These are phyloP conservation scores for Tremella fuciformis DNA, from an alignment of 768 basidiomycete genomes.

Conservation along the genomic window DNA sequence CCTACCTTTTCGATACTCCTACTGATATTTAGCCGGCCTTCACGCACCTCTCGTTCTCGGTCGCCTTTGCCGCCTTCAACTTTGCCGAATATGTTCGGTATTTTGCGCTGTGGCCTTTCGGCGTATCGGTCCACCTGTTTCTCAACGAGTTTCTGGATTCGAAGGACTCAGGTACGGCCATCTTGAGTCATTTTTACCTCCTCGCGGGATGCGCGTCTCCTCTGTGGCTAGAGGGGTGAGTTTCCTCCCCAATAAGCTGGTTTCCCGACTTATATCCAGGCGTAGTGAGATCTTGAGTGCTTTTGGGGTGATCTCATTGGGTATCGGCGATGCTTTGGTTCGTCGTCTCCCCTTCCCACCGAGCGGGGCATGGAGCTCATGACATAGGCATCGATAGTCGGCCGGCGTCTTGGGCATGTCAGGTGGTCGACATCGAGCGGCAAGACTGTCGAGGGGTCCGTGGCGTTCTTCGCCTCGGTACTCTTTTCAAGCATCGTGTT, in stretches of 20 bases:
- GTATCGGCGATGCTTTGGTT: constrained; percentile 90
- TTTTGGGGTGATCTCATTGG: constrained; percentile 83
- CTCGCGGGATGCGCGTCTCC: constrained; percentile 91
- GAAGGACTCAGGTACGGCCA: constrained; percentile 91
- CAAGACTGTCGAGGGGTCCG: constrained; percentile 89
- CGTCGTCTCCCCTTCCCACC: constrained; percentile 42
- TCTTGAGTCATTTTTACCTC: constrained; percentile 95
- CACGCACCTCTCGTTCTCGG: constrained; percentile 88
- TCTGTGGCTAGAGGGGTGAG: constrained; percentile 91
- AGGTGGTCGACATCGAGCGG: constrained; percentile 79
- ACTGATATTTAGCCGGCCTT: constrained; percentile 74
- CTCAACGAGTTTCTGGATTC: constrained; percentile 96
- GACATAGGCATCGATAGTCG: constrained; percentile 83
- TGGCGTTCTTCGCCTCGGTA: constrained; percentile 73
- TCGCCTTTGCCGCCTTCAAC: constrained; percentile 88
- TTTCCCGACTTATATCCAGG: constrained; percentile 12
- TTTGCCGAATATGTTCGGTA: constrained; percentile 98
- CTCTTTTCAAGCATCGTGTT: constrained; percentile 68
- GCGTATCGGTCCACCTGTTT: constrained; percentile 87
- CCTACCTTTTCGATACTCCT: neutral
- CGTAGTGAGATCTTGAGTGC: constrained; percentile 59
- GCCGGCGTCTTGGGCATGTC: constrained; percentile 73
- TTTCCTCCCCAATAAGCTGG: neutral
- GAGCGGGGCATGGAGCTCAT: neutral
- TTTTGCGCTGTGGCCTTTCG: constrained; percentile 96